These are phyloP conservation scores for Claviceps capensis DNA, from an alignment of 2,329 filamentous ascomycete genomes.

Conservation along the genomic window DNA sequence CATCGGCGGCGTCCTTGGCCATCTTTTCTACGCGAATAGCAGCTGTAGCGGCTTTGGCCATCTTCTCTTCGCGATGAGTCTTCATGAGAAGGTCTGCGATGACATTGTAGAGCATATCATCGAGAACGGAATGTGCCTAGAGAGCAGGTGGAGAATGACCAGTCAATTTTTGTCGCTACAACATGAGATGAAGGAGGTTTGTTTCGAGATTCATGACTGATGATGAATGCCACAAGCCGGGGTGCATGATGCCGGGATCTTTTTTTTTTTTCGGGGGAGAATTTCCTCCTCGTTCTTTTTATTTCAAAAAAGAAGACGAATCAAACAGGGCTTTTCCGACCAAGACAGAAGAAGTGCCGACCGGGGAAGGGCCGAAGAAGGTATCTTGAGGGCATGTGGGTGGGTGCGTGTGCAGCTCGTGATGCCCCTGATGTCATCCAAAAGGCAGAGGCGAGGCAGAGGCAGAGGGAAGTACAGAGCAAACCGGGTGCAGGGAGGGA, in stretches of 20 bases:
- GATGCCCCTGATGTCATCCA: slow-evolving; percentile 3
- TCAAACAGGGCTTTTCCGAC: neutral
- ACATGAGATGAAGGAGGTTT: neutral
- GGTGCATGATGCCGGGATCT: neutral
- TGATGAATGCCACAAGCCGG: neutral
- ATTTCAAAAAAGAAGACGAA: neutral
- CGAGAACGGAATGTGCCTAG: slow-evolving; percentile 52
- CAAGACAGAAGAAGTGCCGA: neutral
- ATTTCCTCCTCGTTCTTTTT: neutral
- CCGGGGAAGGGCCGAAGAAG: neutral
- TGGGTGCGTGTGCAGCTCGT: slow-evolving; percentile 3
- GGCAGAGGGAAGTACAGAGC: neutral
- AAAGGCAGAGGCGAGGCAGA: neutral
- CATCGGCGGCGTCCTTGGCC: slow-evolving; percentile 40
- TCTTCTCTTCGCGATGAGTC: slow-evolving; percentile 67
- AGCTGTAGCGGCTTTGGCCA: slow-evolving; percentile 52
- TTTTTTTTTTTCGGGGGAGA: neutral
- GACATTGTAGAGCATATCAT: slow-evolving; percentile 64
- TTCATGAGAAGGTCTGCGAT: slow-evolving; percentile 62
- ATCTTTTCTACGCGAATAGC: slow-evolving; percentile 51
- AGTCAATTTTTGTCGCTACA: neutral
- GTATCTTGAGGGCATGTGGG: slow-evolving; percentile 1
- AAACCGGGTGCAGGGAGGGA: slow-evolving; percentile 4
- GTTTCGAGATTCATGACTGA: neutral
- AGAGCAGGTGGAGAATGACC: neutral